Conservation (phyloP, 2,329 filamentous ascomycete genomes). For the Drechslerella coelobrocha region DNA sequence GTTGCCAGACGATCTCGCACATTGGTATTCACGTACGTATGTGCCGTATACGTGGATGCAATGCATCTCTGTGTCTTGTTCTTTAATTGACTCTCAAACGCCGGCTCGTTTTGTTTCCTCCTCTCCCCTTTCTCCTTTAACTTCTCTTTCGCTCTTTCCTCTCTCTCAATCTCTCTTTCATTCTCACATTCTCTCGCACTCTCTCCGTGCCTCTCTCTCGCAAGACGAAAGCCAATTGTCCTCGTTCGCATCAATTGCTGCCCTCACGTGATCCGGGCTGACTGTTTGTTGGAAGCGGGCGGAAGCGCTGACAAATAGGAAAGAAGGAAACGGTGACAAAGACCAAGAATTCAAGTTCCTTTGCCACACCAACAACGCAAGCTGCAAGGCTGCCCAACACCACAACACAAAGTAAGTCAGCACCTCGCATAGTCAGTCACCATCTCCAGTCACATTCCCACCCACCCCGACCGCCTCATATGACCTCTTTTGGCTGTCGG, state of each 20-base stretch:
- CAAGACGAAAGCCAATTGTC: slow-evolving; percentile 2
- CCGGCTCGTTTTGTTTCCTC: not conserved
- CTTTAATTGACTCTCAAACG: not conserved
- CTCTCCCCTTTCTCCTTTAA: slow-evolving; percentile 2
- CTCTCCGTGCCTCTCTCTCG: not conserved
- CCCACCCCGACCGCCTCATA: too few relatives aligned
- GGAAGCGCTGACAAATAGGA: slow-evolving; percentile 48
- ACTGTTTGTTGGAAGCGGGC: slow-evolving; percentile 24
- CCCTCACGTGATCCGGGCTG: slow-evolving; percentile 10
- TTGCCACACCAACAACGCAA: slow-evolving; percentile 47
- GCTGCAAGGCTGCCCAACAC: slow-evolving; percentile 10
- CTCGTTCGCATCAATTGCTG: slow-evolving; percentile 10
- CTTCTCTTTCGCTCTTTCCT: not conserved
- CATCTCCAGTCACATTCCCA: too few relatives aligned
- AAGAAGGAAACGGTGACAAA: not conserved
- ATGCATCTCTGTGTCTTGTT: not conserved
- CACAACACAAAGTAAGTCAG: slow-evolving; percentile 4
- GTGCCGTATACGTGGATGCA: slow-evolving; percentile 1
- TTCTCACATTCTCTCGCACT: slow-evolving; percentile 7
- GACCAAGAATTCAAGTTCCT: not conserved
- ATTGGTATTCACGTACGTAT: not conserved
- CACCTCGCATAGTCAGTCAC: too few relatives aligned
- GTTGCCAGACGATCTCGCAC: slow-evolving; percentile 32
- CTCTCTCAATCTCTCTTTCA: not conserved
- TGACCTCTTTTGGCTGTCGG: too few relatives aligned